Evolutionary conservation across 768 basidiomycete species (phyloP), one percentile per base, ranked within the genome.

Genomic region (Gymnopilus junonius): DNA sequence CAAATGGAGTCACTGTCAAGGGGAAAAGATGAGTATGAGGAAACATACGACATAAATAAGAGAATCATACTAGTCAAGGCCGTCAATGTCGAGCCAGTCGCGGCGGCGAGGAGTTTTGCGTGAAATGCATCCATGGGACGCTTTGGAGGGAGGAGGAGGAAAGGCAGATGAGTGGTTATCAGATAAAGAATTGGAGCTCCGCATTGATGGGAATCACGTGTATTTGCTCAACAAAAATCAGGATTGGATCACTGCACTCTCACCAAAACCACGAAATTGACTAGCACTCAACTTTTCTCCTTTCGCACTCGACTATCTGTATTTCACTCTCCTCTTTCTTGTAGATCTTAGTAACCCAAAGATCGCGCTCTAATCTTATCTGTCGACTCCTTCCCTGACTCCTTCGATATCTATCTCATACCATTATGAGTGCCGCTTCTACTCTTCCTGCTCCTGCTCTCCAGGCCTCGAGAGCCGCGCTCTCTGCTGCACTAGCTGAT

Each of bases 1-100:
- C 97, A 75, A 99, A 99, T 3, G 97, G 97, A 2, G 97, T 99
- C 97, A 99, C 97, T 99, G 73, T 42, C 10, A 61, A 61, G 32
- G 57, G 15, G 48, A n/a, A 11, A 2, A 32, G 2, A 42, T n/a
- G 37, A 34, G 68, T 59, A 51, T 21, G 34, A 58, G 25, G 45
- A 11, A 10, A 14, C 5, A 5, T 21, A 10, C 8, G 34, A 55
- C 17, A 27, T 20, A 55, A 29, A 27, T 48, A 32, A 35, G 31
- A 32, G 12, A 10, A 4, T 77, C 87, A 39, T 71, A 92, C 93
- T 95, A 7, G 93, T 93, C 37, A 95, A 76, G 4, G 92, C 91
- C 12, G 93, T 95, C 77, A 94, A 71, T 31, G 89, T 87, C 14
- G 93, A 89, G 55, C 93, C 93, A 45, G 87, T 85, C 35, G 91